These are phyloP conservation scores for Boletales sp. DNA, from an alignment of 768 basidiomycete genomes.

Conservation along the genomic window DNA sequence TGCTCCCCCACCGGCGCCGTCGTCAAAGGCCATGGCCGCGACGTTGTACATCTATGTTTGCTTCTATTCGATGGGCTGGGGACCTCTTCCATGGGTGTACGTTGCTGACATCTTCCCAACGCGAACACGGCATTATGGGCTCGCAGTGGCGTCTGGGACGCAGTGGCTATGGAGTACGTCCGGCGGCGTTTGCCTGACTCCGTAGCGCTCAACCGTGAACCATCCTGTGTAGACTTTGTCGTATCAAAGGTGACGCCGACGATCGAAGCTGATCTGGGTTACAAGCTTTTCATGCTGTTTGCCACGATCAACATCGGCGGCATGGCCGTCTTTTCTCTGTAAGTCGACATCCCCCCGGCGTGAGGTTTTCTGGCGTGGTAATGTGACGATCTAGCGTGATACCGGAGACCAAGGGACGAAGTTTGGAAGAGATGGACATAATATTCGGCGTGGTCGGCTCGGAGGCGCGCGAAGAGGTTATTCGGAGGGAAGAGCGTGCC, in stretches of 20 bases:
- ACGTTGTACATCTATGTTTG: conserved; percentile 85
- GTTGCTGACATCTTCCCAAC: conserved; percentile 87
- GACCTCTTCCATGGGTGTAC: conserved; percentile 62
- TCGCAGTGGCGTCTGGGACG: conserved; percentile 68
- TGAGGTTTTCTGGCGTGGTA: too few relatives aligned
- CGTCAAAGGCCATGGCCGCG: conserved; percentile 76
- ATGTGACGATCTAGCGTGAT: conserved; percentile 37
- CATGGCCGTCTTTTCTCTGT: conserved; percentile 68
- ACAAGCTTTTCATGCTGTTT: conserved; percentile 77
- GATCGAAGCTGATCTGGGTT: conserved; percentile 58
- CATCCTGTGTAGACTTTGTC: conserved; percentile 51
- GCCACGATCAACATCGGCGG: conserved; percentile 69
- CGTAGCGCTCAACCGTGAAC: too few relatives aligned
- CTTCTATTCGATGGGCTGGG: conserved; percentile 89
- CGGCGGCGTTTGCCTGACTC: too few relatives aligned
- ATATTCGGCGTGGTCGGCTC: conserved; percentile 55
- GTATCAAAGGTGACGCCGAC: conserved; percentile 71
- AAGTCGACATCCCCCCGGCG: conserved; percentile 11
- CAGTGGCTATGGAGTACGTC: conserved; percentile 80
- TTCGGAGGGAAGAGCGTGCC: conserved; percentile 41
- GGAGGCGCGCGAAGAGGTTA: conserved; percentile 51
- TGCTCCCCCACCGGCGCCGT: conserved; percentile 43
- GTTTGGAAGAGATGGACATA: conserved; percentile 54
- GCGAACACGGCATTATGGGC: conserved; percentile 75
- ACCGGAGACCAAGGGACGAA: conserved; percentile 60